Evolutionary conservation across 164 flowering plant genomes (phyloP).

Genomic region (Annona squamosa): DNA sequence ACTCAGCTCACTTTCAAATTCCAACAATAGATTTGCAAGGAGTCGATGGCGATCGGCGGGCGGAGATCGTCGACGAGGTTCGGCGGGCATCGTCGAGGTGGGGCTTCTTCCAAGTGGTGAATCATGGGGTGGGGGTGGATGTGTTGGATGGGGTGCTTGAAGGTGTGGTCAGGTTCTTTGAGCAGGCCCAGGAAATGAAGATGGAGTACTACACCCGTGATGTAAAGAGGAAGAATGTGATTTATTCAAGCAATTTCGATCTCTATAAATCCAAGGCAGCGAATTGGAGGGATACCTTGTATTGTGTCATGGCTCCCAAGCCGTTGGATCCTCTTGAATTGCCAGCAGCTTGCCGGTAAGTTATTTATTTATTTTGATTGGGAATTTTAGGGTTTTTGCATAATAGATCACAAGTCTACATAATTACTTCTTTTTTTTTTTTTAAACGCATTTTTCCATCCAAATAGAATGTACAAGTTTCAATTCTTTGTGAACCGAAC

Average conservation of each 20-base stretch:
- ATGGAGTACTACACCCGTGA: slow-evolving; percentile 29
- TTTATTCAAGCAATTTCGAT: slow-evolving; percentile 15
- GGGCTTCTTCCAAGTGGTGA: slow-evolving; percentile 52
- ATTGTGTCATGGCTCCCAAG: slow-evolving; percentile 9
- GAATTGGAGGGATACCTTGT: slow-evolving; percentile 23
- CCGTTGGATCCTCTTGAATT: background rate
- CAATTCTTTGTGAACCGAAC: too few species aligned
- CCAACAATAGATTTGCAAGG: slow-evolving; percentile 29
- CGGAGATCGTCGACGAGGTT: slow-evolving; percentile 20
- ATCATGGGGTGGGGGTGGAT: slow-evolving; percentile 36
- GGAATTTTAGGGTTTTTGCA: slow-evolving; percentile 2
- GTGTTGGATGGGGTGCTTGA: slow-evolving; percentile 36
- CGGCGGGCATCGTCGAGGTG: slow-evolving; percentile 28
- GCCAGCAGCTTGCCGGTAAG: slow-evolving; percentile 6
- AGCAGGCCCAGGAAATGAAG: slow-evolving; percentile 34
- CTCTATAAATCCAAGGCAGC: slow-evolving; percentile 22
- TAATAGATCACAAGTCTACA: slow-evolving; percentile 2
- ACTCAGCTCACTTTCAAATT: background rate
- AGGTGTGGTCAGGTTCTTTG: slow-evolving; percentile 29
- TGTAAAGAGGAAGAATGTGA: slow-evolving; percentile 5
- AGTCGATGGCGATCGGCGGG: slow-evolving; percentile 10
- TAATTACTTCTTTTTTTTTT: slow-evolving; percentile 16
- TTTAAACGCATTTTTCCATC: slow-evolving; percentile 15
- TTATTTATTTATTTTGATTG: background rate
- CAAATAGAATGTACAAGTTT: too few species aligned